Evolutionary conservation across 1,284 basidiomycete species (phyloP).

Genomic region (Trichosporon coremiiforme): DNA sequence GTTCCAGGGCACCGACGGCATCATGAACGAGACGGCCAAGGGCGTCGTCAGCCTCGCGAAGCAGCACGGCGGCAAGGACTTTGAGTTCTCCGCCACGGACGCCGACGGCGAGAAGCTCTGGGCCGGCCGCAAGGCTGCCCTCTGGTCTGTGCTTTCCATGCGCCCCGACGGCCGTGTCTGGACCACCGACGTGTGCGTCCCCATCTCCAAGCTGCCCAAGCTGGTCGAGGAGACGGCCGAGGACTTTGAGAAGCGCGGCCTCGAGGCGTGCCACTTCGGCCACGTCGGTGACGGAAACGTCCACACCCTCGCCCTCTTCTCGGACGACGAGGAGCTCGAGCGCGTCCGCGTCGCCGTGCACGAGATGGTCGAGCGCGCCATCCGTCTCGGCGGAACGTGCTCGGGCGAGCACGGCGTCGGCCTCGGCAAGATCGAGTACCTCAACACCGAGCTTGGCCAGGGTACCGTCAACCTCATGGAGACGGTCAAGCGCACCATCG

Average conservation of each 20-base stretch:
- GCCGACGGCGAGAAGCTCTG: slow-evolving; percentile 76
- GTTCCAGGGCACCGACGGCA: slow-evolving; percentile 65
- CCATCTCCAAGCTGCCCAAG: slow-evolving; percentile 73
- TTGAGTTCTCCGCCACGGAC: slow-evolving; percentile 68
- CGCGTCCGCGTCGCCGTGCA: slow-evolving; percentile 57
- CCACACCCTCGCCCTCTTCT: slow-evolving; percentile 48
- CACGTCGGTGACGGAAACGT: slow-evolving; percentile 81
- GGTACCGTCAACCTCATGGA: slow-evolving; percentile 79
- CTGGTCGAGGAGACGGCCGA: slow-evolving; percentile 74
- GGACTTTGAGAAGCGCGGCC: slow-evolving; percentile 65
- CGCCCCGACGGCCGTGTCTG: slow-evolving; percentile 68
- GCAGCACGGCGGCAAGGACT: slow-evolving; percentile 69
- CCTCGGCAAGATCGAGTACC: slow-evolving; percentile 67
- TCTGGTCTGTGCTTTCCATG: slow-evolving; percentile 70
- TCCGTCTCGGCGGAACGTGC: slow-evolving; percentile 59
- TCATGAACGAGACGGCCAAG: slow-evolving; percentile 24
- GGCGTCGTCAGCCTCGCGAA: slow-evolving; percentile 54
- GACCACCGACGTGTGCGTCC: slow-evolving; percentile 86
- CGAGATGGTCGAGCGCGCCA: slow-evolving; percentile 59
- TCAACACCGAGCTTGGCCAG: slow-evolving; percentile 71
- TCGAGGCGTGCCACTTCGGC: slow-evolving; percentile 61
- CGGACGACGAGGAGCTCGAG: slow-evolving; percentile 48
- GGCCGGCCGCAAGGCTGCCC: slow-evolving; percentile 81
- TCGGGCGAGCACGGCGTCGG: slow-evolving; percentile 83
- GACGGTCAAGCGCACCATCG: slow-evolving; percentile 69